Evolutionary conservation across 1,284 basidiomycete species (phyloP).

Genomic region (Pseudozyma thailandica): DNA sequence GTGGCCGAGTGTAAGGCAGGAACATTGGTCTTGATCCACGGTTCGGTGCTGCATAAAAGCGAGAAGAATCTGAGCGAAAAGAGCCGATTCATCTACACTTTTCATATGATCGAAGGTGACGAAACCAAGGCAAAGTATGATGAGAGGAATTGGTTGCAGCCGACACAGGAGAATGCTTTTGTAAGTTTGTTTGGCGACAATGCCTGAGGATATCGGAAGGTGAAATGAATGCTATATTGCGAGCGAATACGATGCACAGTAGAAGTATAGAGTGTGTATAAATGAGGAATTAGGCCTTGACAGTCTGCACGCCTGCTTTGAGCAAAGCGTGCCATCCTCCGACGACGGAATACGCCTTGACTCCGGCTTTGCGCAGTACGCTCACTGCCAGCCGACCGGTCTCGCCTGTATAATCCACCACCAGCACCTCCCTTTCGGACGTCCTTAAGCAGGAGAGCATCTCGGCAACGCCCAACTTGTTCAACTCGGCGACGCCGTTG

Average conservation of each 20-base stretch:
- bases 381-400: slow-evolving; percentile 22
- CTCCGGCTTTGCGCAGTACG: slow-evolving; percentile 26
- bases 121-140: slow-evolving; percentile 42
- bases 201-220: not conserved
- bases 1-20: slow-evolving; percentile 56
- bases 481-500: slow-evolving; percentile 21
- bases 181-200: slow-evolving; percentile 47
- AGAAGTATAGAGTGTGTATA: not conserved
- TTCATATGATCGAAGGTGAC: slow-evolving; percentile 64
- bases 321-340: slow-evolving; percentile 15
- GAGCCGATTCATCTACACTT: slow-evolving; percentile 61
- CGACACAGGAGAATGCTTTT: slow-evolving; percentile 41
- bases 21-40: slow-evolving; percentile 59
- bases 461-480: slow-evolving; percentile 17
- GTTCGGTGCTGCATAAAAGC: slow-evolving; percentile 59
- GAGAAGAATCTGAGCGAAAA: slow-evolving; percentile 50
- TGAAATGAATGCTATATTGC: too few relatives aligned
- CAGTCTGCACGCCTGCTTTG: not conserved
- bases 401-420: slow-evolving; percentile 32
- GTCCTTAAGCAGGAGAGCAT: slow-evolving; percentile 20
- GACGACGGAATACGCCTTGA: slow-evolving; percentile 33
- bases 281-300: slow-evolving; percentile 1
- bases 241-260: too few relatives aligned
- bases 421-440: slow-evolving; percentile 16
- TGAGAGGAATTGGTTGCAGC: slow-evolving; percentile 59